Percentiles rank a stretch among this genome's conserved stretches.
Conservation (phyloP, 1,139 yeast species). For the Saccharomycopsis phalli region DNA sequence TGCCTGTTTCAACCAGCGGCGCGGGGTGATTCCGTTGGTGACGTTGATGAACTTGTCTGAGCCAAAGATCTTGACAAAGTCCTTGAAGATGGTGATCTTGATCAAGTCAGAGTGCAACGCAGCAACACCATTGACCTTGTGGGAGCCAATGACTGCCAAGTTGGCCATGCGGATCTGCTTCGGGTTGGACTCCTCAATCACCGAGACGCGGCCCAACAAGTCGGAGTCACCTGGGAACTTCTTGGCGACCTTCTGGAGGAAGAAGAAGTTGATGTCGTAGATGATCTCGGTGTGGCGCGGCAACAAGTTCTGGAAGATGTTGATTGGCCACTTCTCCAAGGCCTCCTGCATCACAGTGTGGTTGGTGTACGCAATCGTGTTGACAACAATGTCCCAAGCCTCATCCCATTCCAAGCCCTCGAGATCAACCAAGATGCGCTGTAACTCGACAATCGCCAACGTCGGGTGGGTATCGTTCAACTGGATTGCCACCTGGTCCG, state of each 20-base stretch:
- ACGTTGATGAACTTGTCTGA: conserved; percentile 79
- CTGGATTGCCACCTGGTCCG: conserved; percentile 86
- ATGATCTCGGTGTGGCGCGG: conserved; percentile 92
- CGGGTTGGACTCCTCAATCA: conserved; percentile 72
- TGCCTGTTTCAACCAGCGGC: conserved; percentile 95
- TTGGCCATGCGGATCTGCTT: conserved; percentile 89
- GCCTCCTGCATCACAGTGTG: conserved; percentile 96
- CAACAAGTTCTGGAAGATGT: conserved; percentile 62
- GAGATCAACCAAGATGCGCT: conserved; percentile 75
- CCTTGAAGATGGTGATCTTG: conserved; percentile 82
- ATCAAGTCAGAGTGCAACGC: conserved; percentile 89
- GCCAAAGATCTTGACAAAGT: conserved; percentile 78
- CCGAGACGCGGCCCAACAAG: conserved; percentile 61
- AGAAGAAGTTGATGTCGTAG: conserved; percentile 74
- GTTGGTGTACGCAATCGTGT: conserved; percentile 85
- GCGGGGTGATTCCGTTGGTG: conserved; percentile 92
- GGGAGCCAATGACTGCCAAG: conserved; percentile 87
- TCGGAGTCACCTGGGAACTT: conserved; percentile 63
- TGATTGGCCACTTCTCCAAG: conserved; percentile 91
- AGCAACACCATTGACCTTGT: conserved; percentile 92
- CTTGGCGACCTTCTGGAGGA: conserved; percentile 67
- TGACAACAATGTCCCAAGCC: conserved; percentile 79
- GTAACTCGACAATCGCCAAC: conserved; percentile 81
- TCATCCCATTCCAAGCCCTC: conserved; percentile 74
- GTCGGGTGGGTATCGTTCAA: conserved; percentile 95